Evolutionary conservation across 2,329 filamentous ascomycete species (phyloP).

Genomic region (Madurella mycetomatis): DNA sequence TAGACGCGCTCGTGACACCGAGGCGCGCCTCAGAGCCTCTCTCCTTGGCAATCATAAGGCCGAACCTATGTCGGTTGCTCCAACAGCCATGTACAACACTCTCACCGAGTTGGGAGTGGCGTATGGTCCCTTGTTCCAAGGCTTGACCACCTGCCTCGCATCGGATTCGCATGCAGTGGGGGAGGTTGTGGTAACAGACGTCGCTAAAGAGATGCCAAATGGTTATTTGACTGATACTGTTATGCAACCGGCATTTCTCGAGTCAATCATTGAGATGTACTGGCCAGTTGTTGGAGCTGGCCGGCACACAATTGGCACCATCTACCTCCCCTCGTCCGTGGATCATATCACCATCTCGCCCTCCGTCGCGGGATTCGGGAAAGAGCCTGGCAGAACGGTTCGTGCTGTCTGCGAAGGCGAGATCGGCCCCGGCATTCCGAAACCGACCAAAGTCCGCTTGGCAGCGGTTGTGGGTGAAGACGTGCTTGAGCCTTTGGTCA

Average conservation of each 20-base stretch:
- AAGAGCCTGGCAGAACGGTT: slow-evolving; percentile 30
- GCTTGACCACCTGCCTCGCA: slow-evolving; percentile 43
- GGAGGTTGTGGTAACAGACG: slow-evolving; percentile 34
- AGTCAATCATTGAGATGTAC: slow-evolving; percentile 40
- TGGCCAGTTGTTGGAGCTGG: slow-evolving; percentile 36
- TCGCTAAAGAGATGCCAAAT: slow-evolving; percentile 38
- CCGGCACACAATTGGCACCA: slow-evolving; percentile 29
- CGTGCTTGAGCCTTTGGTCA: slow-evolving; percentile 30
- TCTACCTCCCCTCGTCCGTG: slow-evolving; percentile 42
- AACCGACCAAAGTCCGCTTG: slow-evolving; percentile 35
- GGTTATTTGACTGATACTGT: slow-evolving; percentile 31
- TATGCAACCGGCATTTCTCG: slow-evolving; percentile 38
- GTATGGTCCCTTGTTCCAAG: slow-evolving; percentile 51
- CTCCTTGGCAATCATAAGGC: slow-evolving; percentile 29
- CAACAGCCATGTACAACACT: slow-evolving; percentile 41
- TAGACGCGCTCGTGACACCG: slow-evolving; percentile 28
- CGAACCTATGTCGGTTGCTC: slow-evolving; percentile 30
- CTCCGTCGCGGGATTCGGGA: slow-evolving; percentile 26
- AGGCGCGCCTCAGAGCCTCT: slow-evolving; percentile 29
- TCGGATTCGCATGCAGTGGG: slow-evolving; percentile 32
- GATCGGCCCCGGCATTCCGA: slow-evolving; percentile 28
- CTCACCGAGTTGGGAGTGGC: slow-evolving; percentile 44
- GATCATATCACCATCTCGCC: slow-evolving; percentile 36
- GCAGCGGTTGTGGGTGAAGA: slow-evolving; percentile 31
- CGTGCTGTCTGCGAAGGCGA: slow-evolving; percentile 35